These are phyloP conservation scores for Triadica sebifera DNA, from an alignment of 345 rosid species.

Conservation along the genomic window DNA sequence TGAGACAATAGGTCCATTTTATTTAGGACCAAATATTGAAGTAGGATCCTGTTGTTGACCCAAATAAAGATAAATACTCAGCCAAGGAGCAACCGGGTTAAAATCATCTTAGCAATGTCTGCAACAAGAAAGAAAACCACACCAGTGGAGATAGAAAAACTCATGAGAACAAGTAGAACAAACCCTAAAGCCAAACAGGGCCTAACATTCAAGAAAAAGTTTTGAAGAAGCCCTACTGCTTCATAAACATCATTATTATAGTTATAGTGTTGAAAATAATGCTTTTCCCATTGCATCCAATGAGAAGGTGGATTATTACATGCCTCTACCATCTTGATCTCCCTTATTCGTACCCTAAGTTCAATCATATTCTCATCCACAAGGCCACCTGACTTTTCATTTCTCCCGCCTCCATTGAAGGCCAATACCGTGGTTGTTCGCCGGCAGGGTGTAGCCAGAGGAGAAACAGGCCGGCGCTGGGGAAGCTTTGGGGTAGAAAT, in stretches of 20 bases:
- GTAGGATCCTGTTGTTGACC: too few species aligned
- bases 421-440: not conserved
- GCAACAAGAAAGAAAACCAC: not conserved
- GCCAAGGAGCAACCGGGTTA: not conserved
- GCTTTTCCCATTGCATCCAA: conserved; percentile 23
- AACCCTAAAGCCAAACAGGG: conserved; percentile 16
- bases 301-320: conserved; percentile 5
- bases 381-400: not conserved
- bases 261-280: not conserved
- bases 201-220: conserved; percentile 2
- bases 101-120: not conserved
- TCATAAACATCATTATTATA: conserved; percentile 10
- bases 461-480: not conserved
- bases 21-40: too few species aligned
- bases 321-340: conserved; percentile 3
- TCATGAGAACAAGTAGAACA: not conserved
- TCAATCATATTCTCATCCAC: conserved; percentile 15
- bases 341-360: conserved; percentile 4
- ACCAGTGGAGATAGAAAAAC: conserved; percentile 2
- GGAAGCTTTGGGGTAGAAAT: not conserved
- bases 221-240: conserved; percentile 12
- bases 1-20: too few species aligned
- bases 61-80: too few species aligned
- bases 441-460: not conserved
- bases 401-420: not conserved